Evolutionary conservation across 2,329 filamentous ascomycete species (phyloP).

Genomic region (Podosphaera fusca): DNA sequence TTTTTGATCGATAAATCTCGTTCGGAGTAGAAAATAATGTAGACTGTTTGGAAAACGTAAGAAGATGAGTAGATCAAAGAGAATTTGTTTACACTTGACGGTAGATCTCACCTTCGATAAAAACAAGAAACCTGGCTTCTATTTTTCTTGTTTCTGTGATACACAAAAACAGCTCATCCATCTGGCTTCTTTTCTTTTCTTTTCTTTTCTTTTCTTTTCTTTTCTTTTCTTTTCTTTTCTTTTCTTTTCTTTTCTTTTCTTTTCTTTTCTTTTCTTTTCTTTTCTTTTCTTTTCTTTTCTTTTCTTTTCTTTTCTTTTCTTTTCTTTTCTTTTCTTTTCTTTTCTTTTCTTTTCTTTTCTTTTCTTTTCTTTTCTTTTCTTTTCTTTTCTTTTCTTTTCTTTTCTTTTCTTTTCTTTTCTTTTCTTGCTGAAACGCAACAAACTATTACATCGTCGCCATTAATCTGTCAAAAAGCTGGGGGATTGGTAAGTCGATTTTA

Average conservation of each 20-base stretch:
- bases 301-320: background rate
- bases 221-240: background rate
- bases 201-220: background rate
- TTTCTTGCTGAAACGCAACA: background rate
- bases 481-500: background rate
- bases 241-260: background rate
- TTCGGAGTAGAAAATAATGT: no score
- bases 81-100: no score
- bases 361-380: background rate
- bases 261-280: background rate
- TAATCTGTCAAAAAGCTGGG: background rate
- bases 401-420: background rate
- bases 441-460: background rate
- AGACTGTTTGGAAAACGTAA: no score
- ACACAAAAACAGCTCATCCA: background rate
- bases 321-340: background rate
- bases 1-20: no score
- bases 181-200: background rate
- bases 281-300: background rate
- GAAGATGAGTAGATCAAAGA: no score
- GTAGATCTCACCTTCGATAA: no score
- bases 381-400: background rate
- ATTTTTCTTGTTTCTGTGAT: background rate
- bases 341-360: background rate
- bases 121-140: background rate